These are phyloP conservation scores for Rhizophagus prolifer DNA, from an alignment of 192 early-diverging fungal genomes.

Conservation along the genomic window DNA sequence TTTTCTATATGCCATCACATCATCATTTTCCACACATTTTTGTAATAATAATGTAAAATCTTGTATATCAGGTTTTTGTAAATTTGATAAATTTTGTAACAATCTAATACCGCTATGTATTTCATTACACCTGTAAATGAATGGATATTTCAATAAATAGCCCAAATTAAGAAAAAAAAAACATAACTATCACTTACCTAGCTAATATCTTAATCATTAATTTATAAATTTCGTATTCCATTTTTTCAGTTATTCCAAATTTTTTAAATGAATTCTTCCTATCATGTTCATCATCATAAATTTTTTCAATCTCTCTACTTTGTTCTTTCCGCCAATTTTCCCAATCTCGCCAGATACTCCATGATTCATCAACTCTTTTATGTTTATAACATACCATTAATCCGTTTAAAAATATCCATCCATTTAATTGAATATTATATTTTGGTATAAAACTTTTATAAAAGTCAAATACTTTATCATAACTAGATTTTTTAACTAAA, in stretches of 20 bases:
- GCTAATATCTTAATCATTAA: slow-evolving; percentile 69
- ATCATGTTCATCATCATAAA: slow-evolving; percentile 2
- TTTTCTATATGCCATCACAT: slow-evolving; percentile 48
- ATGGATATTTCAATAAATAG: background rate
- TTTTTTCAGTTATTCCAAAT: slow-evolving; percentile 41
- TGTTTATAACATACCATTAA: slow-evolving; percentile 62
- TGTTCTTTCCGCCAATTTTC: slow-evolving; percentile 54
- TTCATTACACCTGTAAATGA: slow-evolving; percentile 46
- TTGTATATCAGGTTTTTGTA: slow-evolving; percentile 43
- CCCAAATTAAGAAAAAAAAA: too few species aligned
- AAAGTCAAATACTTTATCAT: slow-evolving; percentile 44
- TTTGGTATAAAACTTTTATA: slow-evolving; percentile 54
- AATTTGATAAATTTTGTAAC: slow-evolving; percentile 42
- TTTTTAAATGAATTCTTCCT: slow-evolving; percentile 5
- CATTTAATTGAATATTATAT: slow-evolving; percentile 49
- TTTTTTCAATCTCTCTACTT: slow-evolving; percentile 33
- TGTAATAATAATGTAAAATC: slow-evolving; percentile 53
- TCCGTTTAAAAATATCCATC: slow-evolving; percentile 60
- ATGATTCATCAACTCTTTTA: slow-evolving; percentile 59
- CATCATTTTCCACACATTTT: slow-evolving; percentile 49
- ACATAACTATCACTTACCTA: slow-evolving; percentile 33
- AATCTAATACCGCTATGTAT: slow-evolving; percentile 49
- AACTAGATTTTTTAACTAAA: slow-evolving; percentile 54
- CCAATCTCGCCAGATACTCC: slow-evolving; percentile 68
- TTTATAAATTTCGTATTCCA: slow-evolving; percentile 56